Conservation (phyloP, 768 basidiomycete genomes). For the Amanita brunnescens region DNA sequence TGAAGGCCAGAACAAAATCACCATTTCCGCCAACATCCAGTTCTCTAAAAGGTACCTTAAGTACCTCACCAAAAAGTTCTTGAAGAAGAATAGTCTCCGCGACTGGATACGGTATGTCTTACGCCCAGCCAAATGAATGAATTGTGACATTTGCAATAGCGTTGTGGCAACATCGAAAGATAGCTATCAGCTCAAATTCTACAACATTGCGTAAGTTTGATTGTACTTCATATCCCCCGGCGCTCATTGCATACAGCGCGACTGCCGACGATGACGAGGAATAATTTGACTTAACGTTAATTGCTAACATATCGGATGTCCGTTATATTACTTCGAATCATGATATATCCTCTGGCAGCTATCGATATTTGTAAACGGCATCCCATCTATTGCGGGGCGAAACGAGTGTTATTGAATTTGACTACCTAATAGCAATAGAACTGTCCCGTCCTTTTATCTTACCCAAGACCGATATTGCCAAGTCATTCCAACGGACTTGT, state of each 20-base stretch:
- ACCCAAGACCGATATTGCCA: conserved; percentile 56
- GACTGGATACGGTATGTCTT: conserved; percentile 84
- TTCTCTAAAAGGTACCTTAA: conserved; percentile 98
- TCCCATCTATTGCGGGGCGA: too few relatives aligned
- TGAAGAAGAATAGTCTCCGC: conserved; percentile 94
- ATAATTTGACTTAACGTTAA: conserved; percentile 8
- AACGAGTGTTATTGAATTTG: too few relatives aligned
- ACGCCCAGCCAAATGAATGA: neutral
- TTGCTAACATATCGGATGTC: neutral
- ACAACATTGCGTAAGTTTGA: conserved; percentile 73
- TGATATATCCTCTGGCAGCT: neutral
- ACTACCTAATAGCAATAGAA: neutral
- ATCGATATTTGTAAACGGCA: too few relatives aligned
- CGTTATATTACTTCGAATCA: neutral
- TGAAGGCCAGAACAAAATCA: conserved; percentile 72
- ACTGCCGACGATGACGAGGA: conserved; percentile 24
- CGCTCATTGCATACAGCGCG: conserved; percentile 7
- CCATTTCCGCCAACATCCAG: conserved; percentile 76
- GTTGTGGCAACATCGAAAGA: conserved; percentile 94
- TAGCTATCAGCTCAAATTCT: conserved; percentile 90
- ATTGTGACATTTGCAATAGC: conserved; percentile 22
- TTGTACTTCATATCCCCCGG: neutral
- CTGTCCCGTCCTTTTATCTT: conserved; percentile 33
- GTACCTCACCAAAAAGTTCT: conserved; percentile 98
- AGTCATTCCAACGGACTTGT: conserved; percentile 65